Evolutionary conservation across 257 asterid genomes (phyloP).

Genomic region (Osmanthus fragrans): DNA sequence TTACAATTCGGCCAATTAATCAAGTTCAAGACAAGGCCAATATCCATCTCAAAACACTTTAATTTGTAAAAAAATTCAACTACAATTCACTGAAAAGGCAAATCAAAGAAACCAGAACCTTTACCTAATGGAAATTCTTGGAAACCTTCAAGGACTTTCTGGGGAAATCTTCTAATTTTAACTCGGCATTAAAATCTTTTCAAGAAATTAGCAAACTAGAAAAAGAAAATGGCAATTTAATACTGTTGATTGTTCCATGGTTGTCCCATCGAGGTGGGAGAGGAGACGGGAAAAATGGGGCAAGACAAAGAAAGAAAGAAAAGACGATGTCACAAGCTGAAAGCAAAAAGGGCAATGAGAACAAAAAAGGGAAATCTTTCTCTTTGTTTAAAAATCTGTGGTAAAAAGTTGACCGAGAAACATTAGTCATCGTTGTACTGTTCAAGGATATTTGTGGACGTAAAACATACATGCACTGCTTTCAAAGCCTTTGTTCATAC

Average conservation of each 20-base stretch:
- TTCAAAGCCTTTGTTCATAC: too few relatives aligned
- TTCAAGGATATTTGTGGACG: background rate
- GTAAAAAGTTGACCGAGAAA: background rate
- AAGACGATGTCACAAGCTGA: conserved; percentile 18
- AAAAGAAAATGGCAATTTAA: background rate
- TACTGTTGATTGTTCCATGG: conserved; percentile 34
- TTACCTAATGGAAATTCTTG: conserved; percentile 30
- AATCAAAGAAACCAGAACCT: conserved; percentile 11
- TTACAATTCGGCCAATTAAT: conserved; percentile 19
- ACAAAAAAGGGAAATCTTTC: conserved; percentile 4
- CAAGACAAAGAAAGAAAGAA: conserved; percentile 12
- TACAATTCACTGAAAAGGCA: background rate
- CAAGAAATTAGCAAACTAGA: conserved; percentile 23
- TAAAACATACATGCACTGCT: too few relatives aligned
- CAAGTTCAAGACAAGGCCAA: conserved; percentile 4
- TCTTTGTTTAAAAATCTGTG: background rate
- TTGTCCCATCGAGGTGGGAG: conserved; percentile 20
- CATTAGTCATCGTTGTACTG: background rate
- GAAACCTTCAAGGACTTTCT: conserved; percentile 17
- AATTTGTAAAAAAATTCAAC: conserved; percentile 6
- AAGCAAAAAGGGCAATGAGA: background rate
- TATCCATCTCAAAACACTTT: background rate
- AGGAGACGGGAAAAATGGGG: conserved; percentile 27
- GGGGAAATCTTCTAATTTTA: conserved; percentile 12
- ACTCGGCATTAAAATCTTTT: conserved; percentile 7